A percentile compares a stretch with the other conserved stretches of the same genome.
These are phyloP conservation scores for Tuber indicum DNA, from an alignment of 495 filamentous ascomycete genomes.

Conservation along the genomic window DNA sequence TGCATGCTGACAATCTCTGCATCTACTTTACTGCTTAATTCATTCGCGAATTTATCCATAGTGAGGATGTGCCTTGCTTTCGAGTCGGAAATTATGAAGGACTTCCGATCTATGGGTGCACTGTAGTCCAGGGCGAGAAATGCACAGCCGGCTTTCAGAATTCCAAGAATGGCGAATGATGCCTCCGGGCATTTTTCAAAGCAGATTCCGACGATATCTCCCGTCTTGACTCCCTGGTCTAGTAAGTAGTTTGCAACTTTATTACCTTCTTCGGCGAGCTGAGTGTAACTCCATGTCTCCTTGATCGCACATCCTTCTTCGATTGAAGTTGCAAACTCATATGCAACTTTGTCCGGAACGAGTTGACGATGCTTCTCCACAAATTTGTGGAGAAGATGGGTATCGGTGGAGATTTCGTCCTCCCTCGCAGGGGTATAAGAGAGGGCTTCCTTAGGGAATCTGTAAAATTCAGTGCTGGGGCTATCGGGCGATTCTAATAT, in stretches of 20 bases:
- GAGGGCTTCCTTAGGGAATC: conserved; percentile 44
- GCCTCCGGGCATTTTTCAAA: conserved; percentile 76
- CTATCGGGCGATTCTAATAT: conserved; percentile 45
- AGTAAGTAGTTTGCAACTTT: conserved; percentile 53
- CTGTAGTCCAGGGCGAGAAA: conserved; percentile 70
- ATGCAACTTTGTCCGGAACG: conserved; percentile 49
- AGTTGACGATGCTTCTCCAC: conserved; percentile 49
- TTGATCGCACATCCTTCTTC: conserved; percentile 33
- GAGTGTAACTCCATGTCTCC: conserved; percentile 55
- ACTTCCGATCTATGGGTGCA: conserved; percentile 56
- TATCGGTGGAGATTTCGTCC: conserved; percentile 45
- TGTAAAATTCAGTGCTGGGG: conserved; percentile 22
- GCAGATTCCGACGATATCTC: conserved; percentile 62
- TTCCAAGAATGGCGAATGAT: conserved; percentile 70
- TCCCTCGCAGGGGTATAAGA: conserved; percentile 53
- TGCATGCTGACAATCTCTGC: conserved; percentile 46
- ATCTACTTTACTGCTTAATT: conserved; percentile 39
- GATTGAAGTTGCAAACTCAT: conserved; percentile 54
- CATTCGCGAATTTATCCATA: conserved; percentile 39
- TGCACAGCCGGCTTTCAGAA: conserved; percentile 72
- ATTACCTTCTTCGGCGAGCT: conserved; percentile 58
- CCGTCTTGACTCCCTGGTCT: conserved; percentile 42
- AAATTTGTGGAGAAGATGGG: conserved; percentile 56
- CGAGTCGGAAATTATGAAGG: conserved; percentile 62
- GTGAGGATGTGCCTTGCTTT: conserved; percentile 51